Conservation (phyloP, 106 monocot genomes). For the Amphibolis antarctica region DNA sequence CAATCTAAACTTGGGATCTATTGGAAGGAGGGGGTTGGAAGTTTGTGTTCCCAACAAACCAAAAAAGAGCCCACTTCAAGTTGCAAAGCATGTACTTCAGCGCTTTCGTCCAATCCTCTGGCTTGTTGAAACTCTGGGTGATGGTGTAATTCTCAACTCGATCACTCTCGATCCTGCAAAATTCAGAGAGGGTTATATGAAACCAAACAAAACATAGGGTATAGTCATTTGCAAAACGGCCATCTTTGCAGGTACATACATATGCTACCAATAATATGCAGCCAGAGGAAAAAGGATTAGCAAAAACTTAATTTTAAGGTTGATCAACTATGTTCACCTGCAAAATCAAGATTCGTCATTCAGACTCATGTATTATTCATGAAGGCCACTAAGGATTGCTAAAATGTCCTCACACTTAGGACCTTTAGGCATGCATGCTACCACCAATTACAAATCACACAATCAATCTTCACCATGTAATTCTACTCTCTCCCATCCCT, state of each 20-base stretch:
- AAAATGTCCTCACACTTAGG: too few relatives aligned
- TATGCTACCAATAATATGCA: too few relatives aligned
- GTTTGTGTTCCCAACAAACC: conserved; percentile 77
- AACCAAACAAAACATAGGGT: too few relatives aligned
- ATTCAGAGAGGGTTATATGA: not conserved
- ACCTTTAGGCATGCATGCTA: too few relatives aligned
- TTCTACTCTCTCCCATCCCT: too few relatives aligned
- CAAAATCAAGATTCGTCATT: not conserved
- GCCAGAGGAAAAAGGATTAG: too few relatives aligned
- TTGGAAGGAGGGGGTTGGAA: conserved; percentile 58
- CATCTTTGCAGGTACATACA: too few relatives aligned
- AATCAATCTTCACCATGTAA: too few relatives aligned
- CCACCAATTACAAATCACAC: too few relatives aligned
- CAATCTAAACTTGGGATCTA: conserved; percentile 29
- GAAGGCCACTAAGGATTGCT: too few relatives aligned
- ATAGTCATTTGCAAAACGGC: too few relatives aligned
- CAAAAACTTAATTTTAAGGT: not conserved
- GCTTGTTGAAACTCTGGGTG: conserved; percentile 88
- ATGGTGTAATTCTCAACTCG: conserved; percentile 82
- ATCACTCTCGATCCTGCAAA: conserved; percentile 77
- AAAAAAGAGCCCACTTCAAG: conserved; percentile 78
- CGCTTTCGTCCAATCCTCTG: conserved; percentile 87
- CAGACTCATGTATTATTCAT: too few relatives aligned
- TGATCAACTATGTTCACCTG: not conserved
- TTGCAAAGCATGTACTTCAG: conserved; percentile 84